Conservation (phyloP, 768 basidiomycete species). For the Amanita polypyramis region DNA sequence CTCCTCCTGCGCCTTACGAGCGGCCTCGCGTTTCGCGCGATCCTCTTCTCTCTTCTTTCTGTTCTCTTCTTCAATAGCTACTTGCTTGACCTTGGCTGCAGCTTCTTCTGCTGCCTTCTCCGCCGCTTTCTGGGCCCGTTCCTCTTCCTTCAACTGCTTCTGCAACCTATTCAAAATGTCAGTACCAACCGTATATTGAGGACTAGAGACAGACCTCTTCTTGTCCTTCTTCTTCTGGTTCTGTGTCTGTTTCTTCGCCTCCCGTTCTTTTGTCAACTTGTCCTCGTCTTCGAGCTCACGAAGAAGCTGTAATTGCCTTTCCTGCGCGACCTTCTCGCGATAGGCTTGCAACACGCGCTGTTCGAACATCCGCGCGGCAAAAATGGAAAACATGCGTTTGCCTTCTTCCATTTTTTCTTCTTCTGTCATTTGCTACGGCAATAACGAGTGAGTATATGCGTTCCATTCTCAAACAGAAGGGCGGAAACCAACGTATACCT, state of each 20-base stretch:
- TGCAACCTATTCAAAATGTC: slow-evolving; percentile 52
- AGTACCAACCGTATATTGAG: slow-evolving; percentile 3
- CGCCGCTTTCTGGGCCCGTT: slow-evolving; percentile 72
- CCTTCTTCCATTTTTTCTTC: slow-evolving; percentile 99
- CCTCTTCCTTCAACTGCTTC: slow-evolving; percentile 89
- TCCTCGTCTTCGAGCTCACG: slow-evolving; percentile 96
- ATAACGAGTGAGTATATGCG: slow-evolving; percentile 9
- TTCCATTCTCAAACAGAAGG: slow-evolving; percentile 11
- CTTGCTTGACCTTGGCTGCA: slow-evolving; percentile 63
- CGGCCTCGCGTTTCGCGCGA: slow-evolving; percentile 63
- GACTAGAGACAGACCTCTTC: slow-evolving; percentile 43
- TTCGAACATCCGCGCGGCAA: slow-evolving; percentile 99
- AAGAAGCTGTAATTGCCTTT: slow-evolving; percentile 85
- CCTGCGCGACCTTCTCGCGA: slow-evolving; percentile 93
- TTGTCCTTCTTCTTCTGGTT: slow-evolving; percentile 99
- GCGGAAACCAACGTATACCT: slow-evolving; percentile 20
- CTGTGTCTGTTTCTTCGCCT: slow-evolving; percentile 88
- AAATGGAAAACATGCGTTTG: slow-evolving; percentile 98
- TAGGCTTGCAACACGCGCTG: slow-evolving; percentile 95
- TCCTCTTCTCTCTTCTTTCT: slow-evolving; percentile 84
- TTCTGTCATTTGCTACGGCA: slow-evolving; percentile 71
- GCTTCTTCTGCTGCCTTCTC: slow-evolving; percentile 85
- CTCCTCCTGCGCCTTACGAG: slow-evolving; percentile 70
- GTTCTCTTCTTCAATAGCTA: slow-evolving; percentile 69
- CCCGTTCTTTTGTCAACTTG: slow-evolving; percentile 72